These are phyloP conservation scores for Candida cerambycidarum DNA, from an alignment of 805 yeast species.

Conservation along the genomic window DNA sequence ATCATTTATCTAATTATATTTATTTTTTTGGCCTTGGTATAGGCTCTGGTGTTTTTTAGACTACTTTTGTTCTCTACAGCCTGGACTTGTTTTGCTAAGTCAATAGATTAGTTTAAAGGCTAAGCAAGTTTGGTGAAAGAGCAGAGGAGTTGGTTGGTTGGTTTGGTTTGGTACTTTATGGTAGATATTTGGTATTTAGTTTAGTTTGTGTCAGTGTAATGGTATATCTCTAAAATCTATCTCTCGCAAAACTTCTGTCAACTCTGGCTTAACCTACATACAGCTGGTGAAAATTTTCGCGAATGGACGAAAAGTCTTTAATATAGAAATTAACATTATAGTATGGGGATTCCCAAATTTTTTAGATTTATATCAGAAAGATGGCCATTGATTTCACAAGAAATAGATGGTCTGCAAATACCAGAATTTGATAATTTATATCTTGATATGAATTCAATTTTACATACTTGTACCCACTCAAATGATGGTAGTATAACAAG, in stretches of 20 bases:
- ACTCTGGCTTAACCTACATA: too few species aligned
- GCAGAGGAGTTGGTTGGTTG: too few species aligned
- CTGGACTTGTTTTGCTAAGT: too few species aligned
- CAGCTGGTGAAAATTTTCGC: slow-evolving; percentile 3
- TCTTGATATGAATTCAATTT: slow-evolving; percentile 95
- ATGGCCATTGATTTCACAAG: slow-evolving; percentile 95
- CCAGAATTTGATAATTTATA: slow-evolving; percentile 95
- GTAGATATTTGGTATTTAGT: slow-evolving; percentile 1
- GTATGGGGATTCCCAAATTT: slow-evolving; percentile 88
- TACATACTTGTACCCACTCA: slow-evolving; percentile 90
- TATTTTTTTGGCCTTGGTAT: too few species aligned
- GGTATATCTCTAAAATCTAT: not conserved
- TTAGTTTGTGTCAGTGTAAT: slow-evolving; percentile 3
- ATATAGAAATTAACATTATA: not conserved
- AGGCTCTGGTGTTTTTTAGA: not conserved
- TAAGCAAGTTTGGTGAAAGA: too few species aligned
- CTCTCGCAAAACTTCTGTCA: too few species aligned
- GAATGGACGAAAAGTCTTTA: slow-evolving; percentile 3
- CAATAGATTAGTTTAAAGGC: too few species aligned
- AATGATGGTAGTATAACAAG: slow-evolving; percentile 63
- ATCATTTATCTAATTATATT: not conserved
- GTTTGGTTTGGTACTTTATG: not conserved
- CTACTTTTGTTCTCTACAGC: too few species aligned
- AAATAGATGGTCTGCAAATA: slow-evolving; percentile 69
- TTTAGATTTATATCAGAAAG: slow-evolving; percentile 96